Conservation (phyloP, 2,329 filamentous ascomycete genomes). For the Basipetospora sp. region DNA sequence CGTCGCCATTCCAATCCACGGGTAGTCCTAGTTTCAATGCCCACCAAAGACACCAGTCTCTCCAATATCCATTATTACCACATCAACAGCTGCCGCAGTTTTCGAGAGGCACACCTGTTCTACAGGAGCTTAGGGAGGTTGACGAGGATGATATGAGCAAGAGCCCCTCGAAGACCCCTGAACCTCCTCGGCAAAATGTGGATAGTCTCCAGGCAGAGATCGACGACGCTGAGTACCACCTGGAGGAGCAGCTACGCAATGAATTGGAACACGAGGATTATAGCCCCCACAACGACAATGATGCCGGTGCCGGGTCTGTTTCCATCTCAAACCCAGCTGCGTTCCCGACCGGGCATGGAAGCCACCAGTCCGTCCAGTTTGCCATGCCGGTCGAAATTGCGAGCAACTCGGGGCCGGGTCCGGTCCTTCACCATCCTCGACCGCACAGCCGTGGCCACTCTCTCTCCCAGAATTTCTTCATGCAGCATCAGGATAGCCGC, state of each 20-base stretch:
- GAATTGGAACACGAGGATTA: conserved; percentile 68
- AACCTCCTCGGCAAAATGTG: conserved; percentile 30
- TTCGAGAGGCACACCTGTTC: conserved; percentile 41
- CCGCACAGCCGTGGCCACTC: conserved; percentile 63
- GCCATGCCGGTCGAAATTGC: conserved; percentile 36
- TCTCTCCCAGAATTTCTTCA: conserved; percentile 44
- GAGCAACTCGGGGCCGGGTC: conserved; percentile 36
- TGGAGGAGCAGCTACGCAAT: conserved; percentile 65
- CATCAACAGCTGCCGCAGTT: conserved; percentile 43
- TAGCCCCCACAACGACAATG: conserved; percentile 43
- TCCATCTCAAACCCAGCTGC: conserved; percentile 11
- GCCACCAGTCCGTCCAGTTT: conserved; percentile 34
- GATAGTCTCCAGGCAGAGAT: conserved; percentile 77
- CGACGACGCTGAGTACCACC: conserved; percentile 70
- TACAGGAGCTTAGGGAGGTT: conserved; percentile 61
- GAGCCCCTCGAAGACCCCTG: conserved; percentile 39
- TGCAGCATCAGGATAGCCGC: conserved; percentile 35
- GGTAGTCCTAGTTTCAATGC: conserved; percentile 25
- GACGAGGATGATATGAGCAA: conserved; percentile 46
- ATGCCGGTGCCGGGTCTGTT: conserved; percentile 10
- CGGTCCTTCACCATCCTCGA: conserved; percentile 54
- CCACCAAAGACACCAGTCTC: conserved; percentile 44
- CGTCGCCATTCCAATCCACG: conserved; percentile 40
- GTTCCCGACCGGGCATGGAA: conserved; percentile 21
- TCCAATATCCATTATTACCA: conserved; percentile 42